A percentile compares a stretch with the other conserved stretches of the same genome.
These are phyloP conservation scores for Saturnispora diversa DNA, from an alignment of 805 yeast species.

Conservation along the genomic window DNA sequence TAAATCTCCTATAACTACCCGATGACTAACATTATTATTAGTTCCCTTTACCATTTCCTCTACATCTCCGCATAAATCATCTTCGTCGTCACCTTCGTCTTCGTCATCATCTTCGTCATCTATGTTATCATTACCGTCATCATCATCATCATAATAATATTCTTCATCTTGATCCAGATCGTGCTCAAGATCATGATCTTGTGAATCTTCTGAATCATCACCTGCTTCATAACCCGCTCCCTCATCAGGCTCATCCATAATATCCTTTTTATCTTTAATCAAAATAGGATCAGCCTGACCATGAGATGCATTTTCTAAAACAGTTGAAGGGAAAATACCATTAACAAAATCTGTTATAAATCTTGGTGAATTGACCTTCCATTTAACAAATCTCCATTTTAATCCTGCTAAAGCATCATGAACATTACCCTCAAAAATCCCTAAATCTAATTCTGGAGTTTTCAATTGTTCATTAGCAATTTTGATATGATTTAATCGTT, in stretches of 20 bases:
- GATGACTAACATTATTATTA: no score
- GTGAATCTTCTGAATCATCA: conserved; percentile 9
- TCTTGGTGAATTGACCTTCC: conserved; percentile 27
- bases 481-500: conserved; percentile 18
- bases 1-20: conserved; percentile 40
- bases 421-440: not conserved
- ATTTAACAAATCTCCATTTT: conserved; percentile 20
- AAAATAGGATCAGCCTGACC: no score
- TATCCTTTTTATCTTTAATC: no score
- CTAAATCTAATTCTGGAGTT: conserved; percentile 1
- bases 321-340: conserved; percentile 19
- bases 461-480: not conserved
- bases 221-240: conserved; percentile 19
- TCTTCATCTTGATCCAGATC: conserved; percentile 8
- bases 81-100: not conserved
- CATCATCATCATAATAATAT: not conserved
- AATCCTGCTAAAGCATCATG: not conserved
- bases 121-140: not conserved
- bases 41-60: conserved; percentile 10
- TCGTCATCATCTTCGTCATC: not conserved
- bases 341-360: conserved; percentile 28
- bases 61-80: no score
- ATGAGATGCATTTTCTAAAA: conserved; percentile 7
- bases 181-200: conserved; percentile 2
- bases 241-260: no score